Evolutionary conservation across 1,284 basidiomycete species (phyloP).

Genomic region (Rhodotorula sp.): DNA sequence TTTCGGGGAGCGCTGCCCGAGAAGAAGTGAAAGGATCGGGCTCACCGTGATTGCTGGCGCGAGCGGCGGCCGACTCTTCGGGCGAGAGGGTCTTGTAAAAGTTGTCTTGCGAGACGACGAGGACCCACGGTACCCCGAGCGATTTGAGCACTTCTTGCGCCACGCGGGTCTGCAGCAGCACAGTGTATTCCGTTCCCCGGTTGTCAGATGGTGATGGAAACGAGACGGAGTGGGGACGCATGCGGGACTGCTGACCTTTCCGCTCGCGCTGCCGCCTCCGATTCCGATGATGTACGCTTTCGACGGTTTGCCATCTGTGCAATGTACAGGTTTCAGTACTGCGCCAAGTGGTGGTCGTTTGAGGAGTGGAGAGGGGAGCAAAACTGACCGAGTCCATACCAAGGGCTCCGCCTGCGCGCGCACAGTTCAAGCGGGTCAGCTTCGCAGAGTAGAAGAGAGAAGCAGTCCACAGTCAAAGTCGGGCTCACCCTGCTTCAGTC

Average conservation of each 20-base stretch:
- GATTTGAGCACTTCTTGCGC: conserved; percentile 79
- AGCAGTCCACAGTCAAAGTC: not conserved
- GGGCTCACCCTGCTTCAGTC: conserved; percentile 7
- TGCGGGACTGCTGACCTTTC: conserved; percentile 65
- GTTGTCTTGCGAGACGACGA: conserved; percentile 88
- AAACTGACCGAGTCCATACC: conserved; percentile 12
- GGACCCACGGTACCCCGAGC: conserved; percentile 79
- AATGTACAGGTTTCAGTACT: too few relatives aligned
- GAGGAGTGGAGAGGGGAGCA: not conserved
- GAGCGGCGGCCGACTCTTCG: conserved; percentile 74
- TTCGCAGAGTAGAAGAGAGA: too few relatives aligned
- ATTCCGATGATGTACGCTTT: conserved; percentile 91
- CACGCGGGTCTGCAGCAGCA: conserved; percentile 71
- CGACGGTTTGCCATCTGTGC: conserved; percentile 61
- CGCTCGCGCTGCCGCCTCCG: conserved; percentile 89
- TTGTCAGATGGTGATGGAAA: not conserved
- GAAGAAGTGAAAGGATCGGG: not conserved
- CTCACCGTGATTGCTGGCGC: conserved; percentile 20
- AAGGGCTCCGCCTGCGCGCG: not conserved
- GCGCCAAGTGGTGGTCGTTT: not conserved
- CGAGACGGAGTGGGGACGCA: not conserved
- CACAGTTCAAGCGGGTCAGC: not conserved
- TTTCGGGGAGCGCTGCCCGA: not conserved
- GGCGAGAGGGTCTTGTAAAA: conserved; percentile 82
- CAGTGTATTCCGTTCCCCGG: not conserved